Conservation (phyloP, 108 stramenopile genomes). For the Nitzschia sp. region DNA sequence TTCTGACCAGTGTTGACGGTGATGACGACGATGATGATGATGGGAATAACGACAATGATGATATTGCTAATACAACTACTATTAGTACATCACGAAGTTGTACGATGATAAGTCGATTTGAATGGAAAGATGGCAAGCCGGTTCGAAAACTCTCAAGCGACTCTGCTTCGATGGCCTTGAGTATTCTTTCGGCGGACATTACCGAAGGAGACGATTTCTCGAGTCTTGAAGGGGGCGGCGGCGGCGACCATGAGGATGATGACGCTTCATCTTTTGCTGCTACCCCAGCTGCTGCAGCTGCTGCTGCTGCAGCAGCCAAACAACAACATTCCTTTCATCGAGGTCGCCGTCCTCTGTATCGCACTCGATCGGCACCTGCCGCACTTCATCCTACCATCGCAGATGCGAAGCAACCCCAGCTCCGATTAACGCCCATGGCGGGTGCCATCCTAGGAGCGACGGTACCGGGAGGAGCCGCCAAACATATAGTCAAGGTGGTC, state of each 20-base stretch:
- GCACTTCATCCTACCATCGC: background rate
- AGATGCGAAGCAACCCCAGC: background rate
- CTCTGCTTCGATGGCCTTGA: background rate
- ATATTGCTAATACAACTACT: no score
- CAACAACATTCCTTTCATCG: no score
- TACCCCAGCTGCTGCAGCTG: background rate
- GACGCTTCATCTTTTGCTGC: background rate
- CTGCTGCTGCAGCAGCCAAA: background rate
- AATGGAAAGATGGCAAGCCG: slow-evolving; percentile 5
- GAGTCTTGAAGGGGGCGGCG: background rate
- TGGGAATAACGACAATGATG: background rate
- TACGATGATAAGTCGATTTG: slow-evolving; percentile 4
- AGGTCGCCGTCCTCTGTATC: background rate
- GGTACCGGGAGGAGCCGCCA: background rate
- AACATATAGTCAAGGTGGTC: slow-evolving; percentile 4
- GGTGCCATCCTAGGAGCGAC: slow-evolving; percentile 2
- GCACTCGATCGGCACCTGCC: background rate
- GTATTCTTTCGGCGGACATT: background rate
- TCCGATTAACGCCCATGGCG: background rate
- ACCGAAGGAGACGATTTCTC: background rate
- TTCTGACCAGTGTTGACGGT: slow-evolving; percentile 5
- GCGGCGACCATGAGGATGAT: background rate
- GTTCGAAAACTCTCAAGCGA: slow-evolving; percentile 8
- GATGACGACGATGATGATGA: background rate
- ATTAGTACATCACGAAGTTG: no score